Percentiles rank a stretch among this genome's conserved stretches.
phyloP scores from a whole-genome alignment of 176 grass and related monocot genomes.

The Urochloa ruziziensis region DNA sequence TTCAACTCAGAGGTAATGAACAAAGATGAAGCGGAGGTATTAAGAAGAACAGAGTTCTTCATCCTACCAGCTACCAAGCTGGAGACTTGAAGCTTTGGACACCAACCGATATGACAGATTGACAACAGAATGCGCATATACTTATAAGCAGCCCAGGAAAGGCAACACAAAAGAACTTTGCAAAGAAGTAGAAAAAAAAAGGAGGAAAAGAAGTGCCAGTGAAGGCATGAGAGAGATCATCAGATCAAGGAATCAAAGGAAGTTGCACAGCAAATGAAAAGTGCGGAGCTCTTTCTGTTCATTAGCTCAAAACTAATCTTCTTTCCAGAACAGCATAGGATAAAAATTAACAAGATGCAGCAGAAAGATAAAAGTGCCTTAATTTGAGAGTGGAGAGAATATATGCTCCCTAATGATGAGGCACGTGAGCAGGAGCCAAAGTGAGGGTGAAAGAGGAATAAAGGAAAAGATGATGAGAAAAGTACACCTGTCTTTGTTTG shows the following conservation, averaged over 20 bases:
- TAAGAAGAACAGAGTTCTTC: not conserved
- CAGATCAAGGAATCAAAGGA: constrained; percentile 30
- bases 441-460: constrained; percentile 6
- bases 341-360: constrained; percentile 5
- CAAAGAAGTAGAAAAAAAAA: constrained; percentile 4
- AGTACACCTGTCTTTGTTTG: constrained; percentile 21
- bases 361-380: constrained; percentile 13
- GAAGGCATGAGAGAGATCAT: constrained; percentile 11
- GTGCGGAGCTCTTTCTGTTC: not conserved
- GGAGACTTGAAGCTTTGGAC: not conserved
- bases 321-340: constrained; percentile 19
- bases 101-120: not conserved
- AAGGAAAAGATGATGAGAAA: constrained; percentile 30
- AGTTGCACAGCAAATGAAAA: constrained; percentile 32
- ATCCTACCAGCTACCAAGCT: not conserved
- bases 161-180: not conserved
- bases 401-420: not conserved
- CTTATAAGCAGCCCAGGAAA: constrained; percentile 34
- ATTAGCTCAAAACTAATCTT: constrained; percentile 4
- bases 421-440: constrained; percentile 34
- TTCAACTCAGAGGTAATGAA: not conserved
- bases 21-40: not conserved
- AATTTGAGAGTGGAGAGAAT: not conserved
- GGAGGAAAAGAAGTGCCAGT: not conserved
- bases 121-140: not conserved